phyloP scores from a whole-genome alignment of 768 basidiomycete species.

The Trametes coccinea region DNA sequence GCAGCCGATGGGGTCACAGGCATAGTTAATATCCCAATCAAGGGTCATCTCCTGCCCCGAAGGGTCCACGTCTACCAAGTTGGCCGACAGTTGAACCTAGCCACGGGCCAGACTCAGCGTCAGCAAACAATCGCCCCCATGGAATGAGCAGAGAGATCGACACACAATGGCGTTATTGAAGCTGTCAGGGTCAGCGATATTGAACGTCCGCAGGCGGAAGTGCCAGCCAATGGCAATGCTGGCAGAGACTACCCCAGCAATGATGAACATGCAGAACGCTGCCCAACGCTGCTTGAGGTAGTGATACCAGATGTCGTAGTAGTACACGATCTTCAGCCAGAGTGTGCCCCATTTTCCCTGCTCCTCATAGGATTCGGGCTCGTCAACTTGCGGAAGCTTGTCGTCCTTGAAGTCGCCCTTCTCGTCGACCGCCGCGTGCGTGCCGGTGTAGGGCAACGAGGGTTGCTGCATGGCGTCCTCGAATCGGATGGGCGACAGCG shows the following conservation, averaged over 20 bases:
- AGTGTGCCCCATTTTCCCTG: not conserved
- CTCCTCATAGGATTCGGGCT: not conserved
- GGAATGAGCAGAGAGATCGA: not conserved
- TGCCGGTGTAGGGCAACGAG: not conserved
- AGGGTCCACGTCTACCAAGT: constrained; percentile 18
- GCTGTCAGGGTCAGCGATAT: constrained; percentile 14
- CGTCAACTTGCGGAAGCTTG: not conserved
- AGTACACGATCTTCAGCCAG: not conserved
- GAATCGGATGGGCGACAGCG: not conserved
- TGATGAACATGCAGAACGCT: constrained; percentile 4
- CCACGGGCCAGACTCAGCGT: no score
- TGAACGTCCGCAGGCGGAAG: constrained; percentile 16
- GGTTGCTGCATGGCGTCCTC: not conserved
- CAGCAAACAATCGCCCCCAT: no score
- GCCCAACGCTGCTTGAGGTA: constrained; percentile 11
- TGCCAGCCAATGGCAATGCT: constrained; percentile 21
- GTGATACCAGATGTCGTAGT: constrained; percentile 4
- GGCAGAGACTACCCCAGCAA: not conserved
- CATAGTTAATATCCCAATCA: constrained; percentile 15
- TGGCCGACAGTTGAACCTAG: constrained; percentile 17
- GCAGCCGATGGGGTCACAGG: constrained; percentile 9
- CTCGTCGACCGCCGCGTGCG: not conserved
- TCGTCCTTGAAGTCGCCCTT: not conserved
- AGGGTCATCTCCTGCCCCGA: constrained; percentile 14
- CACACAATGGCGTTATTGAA: constrained; percentile 5